These are phyloP conservation scores for Fusarium cicatricum DNA, from an alignment of 2,329 filamentous ascomycete genomes.

Conservation along the genomic window DNA sequence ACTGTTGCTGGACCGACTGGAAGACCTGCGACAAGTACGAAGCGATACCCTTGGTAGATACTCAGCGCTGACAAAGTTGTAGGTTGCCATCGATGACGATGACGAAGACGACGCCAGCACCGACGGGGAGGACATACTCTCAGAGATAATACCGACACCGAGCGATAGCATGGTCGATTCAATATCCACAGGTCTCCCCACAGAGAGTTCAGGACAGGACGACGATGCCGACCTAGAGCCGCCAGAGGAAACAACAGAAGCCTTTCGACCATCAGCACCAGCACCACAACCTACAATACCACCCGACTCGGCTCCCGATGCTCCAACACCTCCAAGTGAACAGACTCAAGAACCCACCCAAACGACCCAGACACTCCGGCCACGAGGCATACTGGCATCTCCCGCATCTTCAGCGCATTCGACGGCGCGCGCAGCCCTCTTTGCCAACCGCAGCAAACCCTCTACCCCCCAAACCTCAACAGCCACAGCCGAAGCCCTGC, in stretches of 20 bases:
- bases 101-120: constrained; percentile 53
- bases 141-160: constrained; percentile 62
- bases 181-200: constrained; percentile 40
- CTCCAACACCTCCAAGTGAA: constrained; percentile 17
- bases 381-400: constrained; percentile 41
- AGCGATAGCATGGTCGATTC: constrained; percentile 60
- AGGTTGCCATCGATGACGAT: constrained; percentile 48
- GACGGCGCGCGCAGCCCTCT: constrained; percentile 54
- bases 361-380: constrained; percentile 48
- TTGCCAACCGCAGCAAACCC: constrained; percentile 51
- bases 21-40: constrained; percentile 71
- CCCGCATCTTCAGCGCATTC: constrained; percentile 41
- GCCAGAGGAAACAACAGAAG: constrained; percentile 50
- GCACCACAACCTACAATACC: constrained; percentile 13
- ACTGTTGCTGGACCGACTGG: constrained; percentile 69
- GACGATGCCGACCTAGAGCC: constrained; percentile 54
- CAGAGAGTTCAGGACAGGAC: constrained; percentile 32
- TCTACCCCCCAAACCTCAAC: constrained; percentile 51
- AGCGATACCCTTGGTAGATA: not conserved
- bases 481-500: constrained; percentile 72
- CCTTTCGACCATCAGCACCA: constrained; percentile 15
- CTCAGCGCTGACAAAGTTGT: constrained; percentile 14
- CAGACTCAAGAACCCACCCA: constrained; percentile 40
- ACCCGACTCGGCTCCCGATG: constrained; percentile 10
- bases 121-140: constrained; percentile 66